A percentile compares a stretch with the other conserved stretches of the same genome.
These are phyloP conservation scores for Geotrichum candidum DNA, from an alignment of 1,139 yeast genomes.

Conservation along the genomic window DNA sequence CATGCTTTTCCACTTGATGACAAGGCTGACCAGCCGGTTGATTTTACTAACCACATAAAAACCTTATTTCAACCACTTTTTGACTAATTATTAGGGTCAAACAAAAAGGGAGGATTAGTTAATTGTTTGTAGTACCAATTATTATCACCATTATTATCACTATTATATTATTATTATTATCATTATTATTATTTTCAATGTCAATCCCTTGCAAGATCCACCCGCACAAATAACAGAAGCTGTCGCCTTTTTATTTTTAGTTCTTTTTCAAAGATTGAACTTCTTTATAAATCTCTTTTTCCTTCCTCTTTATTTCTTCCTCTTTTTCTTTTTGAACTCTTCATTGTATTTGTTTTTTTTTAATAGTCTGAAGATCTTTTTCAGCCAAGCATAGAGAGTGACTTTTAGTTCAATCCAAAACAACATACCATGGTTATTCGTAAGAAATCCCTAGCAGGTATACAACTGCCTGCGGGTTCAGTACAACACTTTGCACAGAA, in stretches of 20 bases:
- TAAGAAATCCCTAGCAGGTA: conserved; percentile 10
- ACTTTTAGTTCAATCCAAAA: background rate
- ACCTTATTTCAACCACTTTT: background rate
- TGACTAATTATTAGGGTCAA: background rate
- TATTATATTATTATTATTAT: background rate
- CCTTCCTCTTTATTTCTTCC: background rate
- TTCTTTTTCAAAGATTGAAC: background rate
- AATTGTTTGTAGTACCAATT: background rate
- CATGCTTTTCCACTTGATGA: background rate
- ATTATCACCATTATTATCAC: background rate
- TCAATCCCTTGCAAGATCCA: background rate
- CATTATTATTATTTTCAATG: background rate
- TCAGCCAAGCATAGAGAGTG: background rate
- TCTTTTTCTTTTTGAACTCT: background rate
- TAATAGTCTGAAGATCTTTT: background rate
- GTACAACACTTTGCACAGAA: conserved; percentile 14
- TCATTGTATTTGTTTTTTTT: background rate
- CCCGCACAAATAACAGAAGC: background rate
- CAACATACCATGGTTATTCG: conserved; percentile 8
- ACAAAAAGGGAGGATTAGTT: background rate
- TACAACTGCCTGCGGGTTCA: conserved; percentile 12
- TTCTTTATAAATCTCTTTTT: background rate
- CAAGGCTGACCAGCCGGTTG: background rate
- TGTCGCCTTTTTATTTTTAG: background rate
- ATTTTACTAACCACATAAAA: background rate